phyloP scores from a whole-genome alignment of 306 rosid species.

The Prunus fruticosa region DNA sequence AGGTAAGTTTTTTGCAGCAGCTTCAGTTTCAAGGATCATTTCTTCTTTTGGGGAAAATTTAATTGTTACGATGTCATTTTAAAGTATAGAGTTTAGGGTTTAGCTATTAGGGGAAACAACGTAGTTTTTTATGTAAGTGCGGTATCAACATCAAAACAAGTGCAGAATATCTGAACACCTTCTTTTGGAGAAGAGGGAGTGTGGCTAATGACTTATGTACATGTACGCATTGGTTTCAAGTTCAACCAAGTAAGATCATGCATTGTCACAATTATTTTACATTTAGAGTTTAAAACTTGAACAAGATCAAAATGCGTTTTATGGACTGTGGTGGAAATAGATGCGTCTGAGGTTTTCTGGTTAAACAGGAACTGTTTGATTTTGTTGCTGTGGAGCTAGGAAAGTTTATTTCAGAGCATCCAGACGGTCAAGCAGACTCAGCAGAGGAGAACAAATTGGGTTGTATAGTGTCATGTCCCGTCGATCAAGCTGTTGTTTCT shows the following conservation, averaged over 20 bases:
- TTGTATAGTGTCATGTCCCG: constrained; percentile 49
- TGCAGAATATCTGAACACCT: background rate
- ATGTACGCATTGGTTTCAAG: background rate
- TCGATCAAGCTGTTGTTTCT: constrained; percentile 29
- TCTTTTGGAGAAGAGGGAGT: background rate
- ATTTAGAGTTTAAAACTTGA: background rate
- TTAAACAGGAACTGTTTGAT: constrained; percentile 43
- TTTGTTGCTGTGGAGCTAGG: constrained; percentile 61
- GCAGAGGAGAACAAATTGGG: constrained; percentile 37
- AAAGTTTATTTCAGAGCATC: constrained; percentile 42
- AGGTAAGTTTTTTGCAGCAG: background rate
- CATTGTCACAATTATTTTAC: background rate
- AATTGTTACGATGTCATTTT: background rate
- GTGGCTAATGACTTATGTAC: no score
- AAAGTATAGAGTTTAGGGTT: background rate
- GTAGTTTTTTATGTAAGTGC: background rate
- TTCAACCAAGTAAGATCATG: background rate
- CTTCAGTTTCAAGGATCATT: background rate
- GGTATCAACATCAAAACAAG: background rate
- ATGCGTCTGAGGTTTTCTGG: background rate
- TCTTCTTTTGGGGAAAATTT: background rate
- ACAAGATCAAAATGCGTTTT: background rate
- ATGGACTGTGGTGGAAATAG: background rate
- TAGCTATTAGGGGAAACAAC: background rate
- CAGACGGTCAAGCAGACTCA: constrained; percentile 14